A percentile compares a stretch with the other conserved stretches of the same genome.
Evolutionary conservation across 805 yeast genomes (phyloP).

Genomic region (Hanseniaspora singularis): DNA sequence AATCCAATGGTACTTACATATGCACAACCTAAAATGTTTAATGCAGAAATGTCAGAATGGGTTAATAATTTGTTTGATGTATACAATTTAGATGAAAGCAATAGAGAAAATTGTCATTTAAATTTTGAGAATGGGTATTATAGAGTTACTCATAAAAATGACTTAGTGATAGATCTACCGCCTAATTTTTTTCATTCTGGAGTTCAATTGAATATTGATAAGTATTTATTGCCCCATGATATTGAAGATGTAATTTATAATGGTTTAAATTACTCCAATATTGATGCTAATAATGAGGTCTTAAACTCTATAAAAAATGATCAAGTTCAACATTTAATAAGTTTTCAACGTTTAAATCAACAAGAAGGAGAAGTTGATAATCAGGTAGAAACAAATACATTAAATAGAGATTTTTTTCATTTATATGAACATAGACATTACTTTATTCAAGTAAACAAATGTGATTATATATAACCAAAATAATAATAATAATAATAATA

Average conservation of each 20-base stretch:
- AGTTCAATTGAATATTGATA: conserved; percentile 36
- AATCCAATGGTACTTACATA: conserved; percentile 45
- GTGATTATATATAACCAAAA: conserved; percentile 19
- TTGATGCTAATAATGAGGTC: neutral
- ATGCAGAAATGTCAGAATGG: conserved; percentile 38
- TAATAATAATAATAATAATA: neutral
- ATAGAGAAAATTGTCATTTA: conserved; percentile 23
- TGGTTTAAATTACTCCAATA: conserved; percentile 17
- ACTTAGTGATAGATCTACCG: conserved; percentile 50
- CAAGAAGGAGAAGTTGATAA: too few species aligned
- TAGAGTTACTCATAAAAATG: conserved; percentile 47
- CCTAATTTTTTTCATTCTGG: conserved; percentile 44
- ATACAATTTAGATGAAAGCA: conserved; percentile 22
- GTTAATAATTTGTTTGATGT: conserved; percentile 41
- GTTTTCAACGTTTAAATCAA: too few species aligned
- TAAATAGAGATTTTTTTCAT: conserved; percentile 22
- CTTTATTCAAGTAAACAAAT: conserved; percentile 29
- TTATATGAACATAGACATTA: conserved; percentile 32
- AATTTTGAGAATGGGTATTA: conserved; percentile 32
- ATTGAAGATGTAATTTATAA: conserved; percentile 23
- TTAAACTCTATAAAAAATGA: neutral
- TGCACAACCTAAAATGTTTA: conserved; percentile 59
- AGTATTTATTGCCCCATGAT: conserved; percentile 28
- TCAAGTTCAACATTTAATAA: too few species aligned
- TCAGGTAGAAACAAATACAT: neutral